Percentiles rank a stretch among this genome's conserved stretches.
phyloP scores from a whole-genome alignment of 352 stramenopile genomes.

The Pythium periplocum region DNA sequence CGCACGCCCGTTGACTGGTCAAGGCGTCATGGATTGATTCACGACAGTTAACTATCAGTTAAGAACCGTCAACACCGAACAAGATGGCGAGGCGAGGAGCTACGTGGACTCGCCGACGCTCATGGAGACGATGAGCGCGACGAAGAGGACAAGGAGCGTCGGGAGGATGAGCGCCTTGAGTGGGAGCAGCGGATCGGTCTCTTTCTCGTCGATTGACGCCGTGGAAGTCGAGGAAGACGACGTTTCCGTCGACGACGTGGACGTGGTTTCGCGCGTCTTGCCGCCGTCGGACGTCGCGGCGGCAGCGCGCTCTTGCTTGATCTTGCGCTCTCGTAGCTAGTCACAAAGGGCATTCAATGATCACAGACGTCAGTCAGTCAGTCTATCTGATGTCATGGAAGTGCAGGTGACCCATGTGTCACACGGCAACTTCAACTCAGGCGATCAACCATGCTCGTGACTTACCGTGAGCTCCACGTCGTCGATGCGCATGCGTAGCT shows the following conservation, averaged over 20 bases:
- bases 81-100: background rate
- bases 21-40: no score
- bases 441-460: no score
- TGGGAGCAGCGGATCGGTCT: constrained; percentile 15
- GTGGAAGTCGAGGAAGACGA: background rate
- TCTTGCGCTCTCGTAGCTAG: constrained; percentile 17
- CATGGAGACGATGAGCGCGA: constrained; percentile 26
- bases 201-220: background rate
- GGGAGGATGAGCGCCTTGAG: constrained; percentile 43
- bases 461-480: constrained; percentile 77
- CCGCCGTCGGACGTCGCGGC: no score
- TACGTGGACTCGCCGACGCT: constrained; percentile 7
- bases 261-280: no score
- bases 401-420: no score
- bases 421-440: no score
- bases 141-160: constrained; percentile 23
- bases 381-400: no score
- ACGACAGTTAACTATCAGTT: no score
- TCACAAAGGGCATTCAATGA: background rate
- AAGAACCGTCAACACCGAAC: no score
- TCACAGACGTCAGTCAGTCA: background rate
- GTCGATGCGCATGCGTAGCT: constrained; percentile 57
- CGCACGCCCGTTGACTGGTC: no score
- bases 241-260: no score
- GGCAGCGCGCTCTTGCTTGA: constrained; percentile 1